Base-by-base conservation (phyloP, 2,329 filamentous ascomycete species). In the Cytospora mali region DNA sequence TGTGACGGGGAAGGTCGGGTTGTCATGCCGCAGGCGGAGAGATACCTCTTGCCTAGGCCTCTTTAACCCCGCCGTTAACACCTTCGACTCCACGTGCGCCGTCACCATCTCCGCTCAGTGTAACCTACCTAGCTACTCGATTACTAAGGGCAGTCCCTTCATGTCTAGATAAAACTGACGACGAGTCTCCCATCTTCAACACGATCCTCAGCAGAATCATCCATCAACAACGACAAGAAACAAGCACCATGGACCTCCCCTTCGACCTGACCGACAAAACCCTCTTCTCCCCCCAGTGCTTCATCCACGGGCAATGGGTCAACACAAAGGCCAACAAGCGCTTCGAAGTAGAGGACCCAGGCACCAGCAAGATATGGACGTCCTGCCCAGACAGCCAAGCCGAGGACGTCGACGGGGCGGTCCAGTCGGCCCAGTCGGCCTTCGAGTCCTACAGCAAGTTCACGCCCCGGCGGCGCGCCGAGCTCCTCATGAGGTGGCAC, bases 261-360 rank as follows among this genome's bases (percentile, higher is more conserved):
- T 76, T 78, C 33, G 65, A 80, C 68, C 75, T 85, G 35, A 72
- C 76, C 23, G 78, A 85, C 69, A 75, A 76, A 2, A 75, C 74
- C 28, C 76, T 86, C 16, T 74, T 81, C 18, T 76, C 80, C 35
- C 77, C 77, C 49, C 78, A 84, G 64, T 83, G 79, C 55, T 80
- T 80, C 58, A 73, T 85, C 60, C 75, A 83, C 61, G 79, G 81
- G 57, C 66, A 79, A 68, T 81, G 79, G 75, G 73, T 80, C 1
- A 61, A 74, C 14, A 76, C 82, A 18, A 76, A 76, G 50, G 79
- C 76, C 31, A 78, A 78, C 55, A 74, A 76, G 35, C 77, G 80
- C 0, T 86, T 85, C 64, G 75, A 81, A 64, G 78, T 85, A 11
- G 68, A 83, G 18, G 82, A 86, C 64, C 83, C 83, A 0, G 83